Evolutionary conservation across 768 basidiomycete genomes (phyloP), one percentile per base, ranked within the genome.

Genomic region (Podaxis pistillaris): DNA sequence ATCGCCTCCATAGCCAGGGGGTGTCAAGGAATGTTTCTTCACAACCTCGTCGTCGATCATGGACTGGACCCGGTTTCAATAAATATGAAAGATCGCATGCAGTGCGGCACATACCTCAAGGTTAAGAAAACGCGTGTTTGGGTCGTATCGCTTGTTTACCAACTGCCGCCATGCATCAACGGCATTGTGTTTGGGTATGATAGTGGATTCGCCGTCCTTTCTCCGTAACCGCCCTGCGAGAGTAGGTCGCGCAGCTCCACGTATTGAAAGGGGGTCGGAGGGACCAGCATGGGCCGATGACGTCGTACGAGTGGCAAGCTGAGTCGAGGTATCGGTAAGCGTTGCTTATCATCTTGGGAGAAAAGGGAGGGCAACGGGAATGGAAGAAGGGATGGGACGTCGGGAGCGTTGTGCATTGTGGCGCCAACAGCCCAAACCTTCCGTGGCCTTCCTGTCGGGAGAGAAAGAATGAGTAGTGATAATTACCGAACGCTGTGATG

Each of bases 1-100:
- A 26, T 83, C 79, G 36, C 90, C 86, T 3, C 86, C 83, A 33
- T 82, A 77, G 6, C 93, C 93, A 2, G 93, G 94, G 1, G 89
- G 84, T 30, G 79, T 69, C 30, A 97, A 78, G 49, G 86, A 83
- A 67, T 93, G 75, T 69, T 86, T 89, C 72, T 84, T 85, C 64
- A 97, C 78, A 58, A 88, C 77, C 44, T 88, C 84, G 71, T 97
- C 95, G 37, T 90, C 86, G 58, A 82, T 75, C 82, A 98, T 87
- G 58, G 86, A 84, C 93, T 95, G 69, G 36, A 65, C 67, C 67
- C 63, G 49, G 59, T 65, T 33, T 49, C 60, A 71, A 66, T 69
- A 67, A 66, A 67, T 55, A 59, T 54, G 64, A 51, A 50, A 58
- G 41, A 22, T 22, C 36, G 66, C 22, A 59, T 15, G 26, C n/a